Evolutionary conservation across 73 alveolate species (phyloP).

Genomic region (Paramecium caudatum): DNA sequence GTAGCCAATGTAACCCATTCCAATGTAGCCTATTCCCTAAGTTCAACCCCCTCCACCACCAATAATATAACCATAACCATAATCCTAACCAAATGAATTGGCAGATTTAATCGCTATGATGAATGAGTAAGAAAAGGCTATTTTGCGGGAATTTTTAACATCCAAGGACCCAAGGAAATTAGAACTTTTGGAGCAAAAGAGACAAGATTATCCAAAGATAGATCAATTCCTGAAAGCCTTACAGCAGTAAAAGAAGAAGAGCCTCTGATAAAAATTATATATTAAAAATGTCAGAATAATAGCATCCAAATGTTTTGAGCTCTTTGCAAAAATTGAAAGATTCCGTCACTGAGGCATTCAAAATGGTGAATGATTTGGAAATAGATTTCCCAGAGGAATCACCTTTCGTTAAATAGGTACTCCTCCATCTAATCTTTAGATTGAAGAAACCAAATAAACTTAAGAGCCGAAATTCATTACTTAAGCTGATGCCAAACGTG

Average conservation of each 20-base stretch:
- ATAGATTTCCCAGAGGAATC: constrained; percentile 17
- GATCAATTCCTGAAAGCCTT: constrained; percentile 51
- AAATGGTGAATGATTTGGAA: not conserved
- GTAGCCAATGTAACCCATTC: not conserved
- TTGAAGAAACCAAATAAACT: constrained; percentile 9
- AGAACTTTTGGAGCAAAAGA: not conserved
- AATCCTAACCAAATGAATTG: constrained; percentile 29
- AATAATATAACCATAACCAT: not conserved
- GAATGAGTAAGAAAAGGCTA: constrained; percentile 55
- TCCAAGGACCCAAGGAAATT: constrained; percentile 36
- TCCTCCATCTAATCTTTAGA: not conserved
- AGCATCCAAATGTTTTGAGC: constrained; percentile 15
- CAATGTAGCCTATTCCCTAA: not conserved
- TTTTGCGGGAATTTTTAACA: constrained; percentile 12
- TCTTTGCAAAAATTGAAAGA: not conserved
- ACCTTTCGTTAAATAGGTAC: constrained; percentile 16
- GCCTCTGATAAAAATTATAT: not conserved
- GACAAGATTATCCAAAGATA: constrained; percentile 28
- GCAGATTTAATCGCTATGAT: constrained; percentile 45
- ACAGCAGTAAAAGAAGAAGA: not conserved
- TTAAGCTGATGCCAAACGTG: constrained; percentile 35
- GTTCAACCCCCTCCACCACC: no score
- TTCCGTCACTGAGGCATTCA: not conserved
- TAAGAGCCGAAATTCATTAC: constrained; percentile 30
- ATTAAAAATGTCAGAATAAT: constrained; percentile 23